Conservation (phyloP, 2,329 filamentous ascomycete species). For the Ilyonectria destructans region DNA sequence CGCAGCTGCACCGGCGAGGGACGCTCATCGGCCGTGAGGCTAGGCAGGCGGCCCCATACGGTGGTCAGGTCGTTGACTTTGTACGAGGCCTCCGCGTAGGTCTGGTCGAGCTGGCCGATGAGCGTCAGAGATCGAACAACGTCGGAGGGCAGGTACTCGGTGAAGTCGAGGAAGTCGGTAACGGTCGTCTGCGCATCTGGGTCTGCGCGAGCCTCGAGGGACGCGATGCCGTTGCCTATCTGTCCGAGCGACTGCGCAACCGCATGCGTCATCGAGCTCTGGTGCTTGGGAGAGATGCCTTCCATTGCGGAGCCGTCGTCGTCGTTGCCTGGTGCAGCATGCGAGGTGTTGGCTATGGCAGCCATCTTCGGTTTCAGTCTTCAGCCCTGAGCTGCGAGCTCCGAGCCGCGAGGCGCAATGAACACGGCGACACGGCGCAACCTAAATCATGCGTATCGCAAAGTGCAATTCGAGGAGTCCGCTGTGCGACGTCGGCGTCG, state of each 20-base stretch:
- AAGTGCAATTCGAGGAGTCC: conserved; percentile 15
- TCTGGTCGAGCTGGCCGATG: conserved; percentile 75
- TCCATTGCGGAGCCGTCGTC: conserved; percentile 46
- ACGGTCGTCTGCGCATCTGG: conserved; percentile 80
- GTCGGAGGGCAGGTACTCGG: conserved; percentile 79
- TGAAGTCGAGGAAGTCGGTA: conserved; percentile 80
- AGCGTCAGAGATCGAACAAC: conserved; percentile 77
- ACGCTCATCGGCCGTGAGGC: conserved; percentile 63
- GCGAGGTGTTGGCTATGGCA: conserved; percentile 40
- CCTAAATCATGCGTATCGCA: conserved; percentile 24
- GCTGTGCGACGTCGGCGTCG: conserved; percentile 21
- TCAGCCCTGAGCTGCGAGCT: conserved; percentile 18
- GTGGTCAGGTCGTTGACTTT: conserved; percentile 71
- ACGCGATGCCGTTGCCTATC: conserved; percentile 53
- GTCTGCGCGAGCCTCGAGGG: conserved; percentile 70
- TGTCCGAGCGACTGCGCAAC: conserved; percentile 48
- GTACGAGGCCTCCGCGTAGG: conserved; percentile 70
- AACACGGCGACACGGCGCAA: neutral
- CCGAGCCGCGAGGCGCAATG: conserved; percentile 18
- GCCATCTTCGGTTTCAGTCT: conserved; percentile 18
- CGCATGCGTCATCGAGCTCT: conserved; percentile 47
- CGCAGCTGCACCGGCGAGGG: conserved; percentile 68
- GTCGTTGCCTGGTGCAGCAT: conserved; percentile 38
- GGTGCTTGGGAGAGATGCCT: conserved; percentile 49
- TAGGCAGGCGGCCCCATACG: conserved; percentile 71